Conservation (phyloP, 164 flowering plant species). For the Santalum album region DNA sequence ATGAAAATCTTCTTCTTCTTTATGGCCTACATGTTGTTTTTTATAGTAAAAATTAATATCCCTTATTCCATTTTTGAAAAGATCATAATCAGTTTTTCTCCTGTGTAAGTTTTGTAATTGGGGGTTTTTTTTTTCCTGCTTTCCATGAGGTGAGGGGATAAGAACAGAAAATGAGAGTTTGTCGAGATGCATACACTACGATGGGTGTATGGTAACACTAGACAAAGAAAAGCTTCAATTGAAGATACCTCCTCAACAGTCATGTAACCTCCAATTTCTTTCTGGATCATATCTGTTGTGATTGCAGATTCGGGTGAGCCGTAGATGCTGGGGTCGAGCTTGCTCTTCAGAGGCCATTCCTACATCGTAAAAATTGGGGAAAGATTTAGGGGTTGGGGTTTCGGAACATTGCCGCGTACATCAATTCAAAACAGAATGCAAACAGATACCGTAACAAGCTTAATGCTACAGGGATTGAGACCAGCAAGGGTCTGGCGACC, state of each 20-base stretch:
- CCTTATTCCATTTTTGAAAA: not conserved
- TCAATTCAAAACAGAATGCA: no score
- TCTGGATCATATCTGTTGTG: constrained; percentile 22
- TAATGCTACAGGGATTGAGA: constrained; percentile 35
- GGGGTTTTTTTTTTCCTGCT: no score
- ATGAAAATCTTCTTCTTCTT: constrained; percentile 46
- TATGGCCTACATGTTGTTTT: constrained; percentile 32
- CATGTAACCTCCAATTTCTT: constrained; percentile 23
- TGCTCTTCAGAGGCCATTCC: constrained; percentile 38
- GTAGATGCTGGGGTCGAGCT: constrained; percentile 28
- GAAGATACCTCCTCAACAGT: constrained; percentile 23
- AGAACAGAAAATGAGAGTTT: no score
- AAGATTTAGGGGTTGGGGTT: not conserved
- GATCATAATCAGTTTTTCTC: not conserved
- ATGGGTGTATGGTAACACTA: no score
- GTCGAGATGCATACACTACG: no score
- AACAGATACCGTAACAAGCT: constrained; percentile 31
- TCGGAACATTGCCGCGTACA: no score
- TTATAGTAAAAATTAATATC: not conserved
- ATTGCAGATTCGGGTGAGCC: constrained; percentile 32
- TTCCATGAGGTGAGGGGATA: no score
- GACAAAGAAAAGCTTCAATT: not conserved
- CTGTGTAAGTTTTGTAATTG: no score
- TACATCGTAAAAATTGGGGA: constrained; percentile 1
- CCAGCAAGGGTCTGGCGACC: constrained; percentile 49